Evolutionary conservation across 768 basidiomycete species (phyloP).

Genomic region (Daedalea quercina): DNA sequence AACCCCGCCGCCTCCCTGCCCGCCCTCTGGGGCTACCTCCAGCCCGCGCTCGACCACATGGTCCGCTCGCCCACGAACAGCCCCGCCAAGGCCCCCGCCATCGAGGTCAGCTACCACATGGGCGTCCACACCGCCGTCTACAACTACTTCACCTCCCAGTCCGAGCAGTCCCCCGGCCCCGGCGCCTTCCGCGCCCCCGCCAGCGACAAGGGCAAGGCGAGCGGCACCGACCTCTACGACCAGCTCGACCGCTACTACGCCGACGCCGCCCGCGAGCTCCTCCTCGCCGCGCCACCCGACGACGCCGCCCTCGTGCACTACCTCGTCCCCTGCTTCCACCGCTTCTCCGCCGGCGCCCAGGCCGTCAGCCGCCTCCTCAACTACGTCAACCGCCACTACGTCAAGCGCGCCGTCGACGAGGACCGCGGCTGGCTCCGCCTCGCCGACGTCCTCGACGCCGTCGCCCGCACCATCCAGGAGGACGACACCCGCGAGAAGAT

Average conservation of each 20-base stretch:
- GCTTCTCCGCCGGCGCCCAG: conserved; percentile 60
- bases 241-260: conserved; percentile 68
- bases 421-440: conserved; percentile 74
- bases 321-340: conserved; percentile 64
- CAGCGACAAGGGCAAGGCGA: conserved; percentile 29
- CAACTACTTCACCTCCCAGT: conserved; percentile 53
- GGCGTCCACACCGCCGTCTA: conserved; percentile 80
- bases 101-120: conserved; percentile 67
- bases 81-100: conserved; percentile 55
- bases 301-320: conserved; percentile 63
- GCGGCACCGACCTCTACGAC: conserved; percentile 65
- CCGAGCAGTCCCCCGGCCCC: conserved; percentile 30
- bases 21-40: conserved; percentile 68
- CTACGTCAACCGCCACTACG: conserved; percentile 66
- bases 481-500: conserved; percentile 56
- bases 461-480: conserved; percentile 44
- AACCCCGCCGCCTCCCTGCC: conserved; percentile 70
- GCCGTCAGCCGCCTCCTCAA: conserved; percentile 68
- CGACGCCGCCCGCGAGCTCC: conserved; percentile 51
- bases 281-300: conserved; percentile 59
- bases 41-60: conserved; percentile 73
- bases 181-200: conserved; percentile 8
- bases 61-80: conserved; percentile 61
- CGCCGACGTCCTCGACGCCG: conserved; percentile 55
- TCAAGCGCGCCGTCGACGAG: conserved; percentile 72